Evolutionary conservation across 352 stramenopile genomes (phyloP).

Genomic region (Globisporangium ultimum): DNA sequence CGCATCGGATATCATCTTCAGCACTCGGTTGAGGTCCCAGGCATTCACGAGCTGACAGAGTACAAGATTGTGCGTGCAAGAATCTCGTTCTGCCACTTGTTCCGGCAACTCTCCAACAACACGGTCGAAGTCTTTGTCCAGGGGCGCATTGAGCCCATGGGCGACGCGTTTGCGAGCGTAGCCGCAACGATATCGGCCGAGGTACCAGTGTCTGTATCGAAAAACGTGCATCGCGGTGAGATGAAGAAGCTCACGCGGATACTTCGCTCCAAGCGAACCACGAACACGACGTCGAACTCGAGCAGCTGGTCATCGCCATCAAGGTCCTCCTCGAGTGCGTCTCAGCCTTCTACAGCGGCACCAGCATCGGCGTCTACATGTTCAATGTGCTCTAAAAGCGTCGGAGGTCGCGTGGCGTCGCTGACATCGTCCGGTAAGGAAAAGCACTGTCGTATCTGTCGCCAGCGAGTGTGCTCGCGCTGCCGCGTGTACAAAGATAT

Average conservation of each 20-base stretch:
- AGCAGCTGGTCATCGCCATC: not conserved
- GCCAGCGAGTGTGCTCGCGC: too few species aligned
- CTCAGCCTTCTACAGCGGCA: too few species aligned
- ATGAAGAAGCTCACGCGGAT: slow-evolving; percentile 16
- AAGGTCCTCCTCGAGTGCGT: too few species aligned
- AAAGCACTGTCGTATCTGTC: too few species aligned
- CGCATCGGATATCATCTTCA: slow-evolving; percentile 52
- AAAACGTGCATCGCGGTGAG: slow-evolving; percentile 5
- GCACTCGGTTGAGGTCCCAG: slow-evolving; percentile 57
- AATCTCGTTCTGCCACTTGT: slow-evolving; percentile 49
- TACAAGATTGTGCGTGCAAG: slow-evolving; percentile 39
- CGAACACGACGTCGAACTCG: not conserved
- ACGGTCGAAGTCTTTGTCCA: slow-evolving; percentile 39
- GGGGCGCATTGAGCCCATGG: slow-evolving; percentile 6
- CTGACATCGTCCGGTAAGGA: too few species aligned
- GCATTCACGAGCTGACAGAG: slow-evolving; percentile 29
- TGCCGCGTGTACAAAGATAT: too few species aligned
- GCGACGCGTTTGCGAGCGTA: not conserved
- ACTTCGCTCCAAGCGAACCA: not conserved
- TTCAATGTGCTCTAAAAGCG: too few species aligned
- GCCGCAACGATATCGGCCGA: not conserved
- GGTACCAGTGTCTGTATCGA: slow-evolving; percentile 4
- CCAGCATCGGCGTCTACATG: too few species aligned
- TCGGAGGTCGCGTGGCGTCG: too few species aligned
- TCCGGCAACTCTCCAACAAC: slow-evolving; percentile 38